These are phyloP conservation scores for Debaryomycetaceae sp. DNA, from an alignment of 1,139 yeast genomes.

Conservation along the genomic window DNA sequence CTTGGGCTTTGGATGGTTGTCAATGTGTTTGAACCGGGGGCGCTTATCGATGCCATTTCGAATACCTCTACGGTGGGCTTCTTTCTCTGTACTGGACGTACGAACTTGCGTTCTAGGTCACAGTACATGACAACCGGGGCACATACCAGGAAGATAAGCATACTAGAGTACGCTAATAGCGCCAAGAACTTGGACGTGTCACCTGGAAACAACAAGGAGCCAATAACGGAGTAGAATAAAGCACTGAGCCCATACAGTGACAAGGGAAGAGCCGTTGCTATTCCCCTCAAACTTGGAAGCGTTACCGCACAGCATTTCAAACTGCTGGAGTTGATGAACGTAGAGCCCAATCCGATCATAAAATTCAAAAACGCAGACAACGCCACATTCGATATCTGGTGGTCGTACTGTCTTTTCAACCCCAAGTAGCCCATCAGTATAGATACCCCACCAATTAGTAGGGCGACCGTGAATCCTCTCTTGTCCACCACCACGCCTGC, in stretches of 20 bases:
- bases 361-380: slow-evolving; percentile 38
- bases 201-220: slow-evolving; percentile 46
- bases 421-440: slow-evolving; percentile 46
- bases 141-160: slow-evolving; percentile 36
- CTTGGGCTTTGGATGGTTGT: neutral
- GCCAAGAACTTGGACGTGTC: slow-evolving; percentile 49
- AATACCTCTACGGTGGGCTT: slow-evolving; percentile 7
- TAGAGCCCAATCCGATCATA: slow-evolving; percentile 52
- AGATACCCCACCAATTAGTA: slow-evolving; percentile 40
- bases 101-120: slow-evolving; percentile 33
- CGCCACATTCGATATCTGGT: slow-evolving; percentile 21
- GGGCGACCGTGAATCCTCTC: slow-evolving; percentile 45
- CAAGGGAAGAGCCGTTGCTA: slow-evolving; percentile 58
- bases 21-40: neutral
- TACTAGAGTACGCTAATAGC: slow-evolving; percentile 41
- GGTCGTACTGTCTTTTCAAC: slow-evolving; percentile 44
- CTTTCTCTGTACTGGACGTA: slow-evolving; percentile 8
- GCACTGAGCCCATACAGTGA: slow-evolving; percentile 62
- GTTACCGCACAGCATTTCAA: slow-evolving; percentile 57
- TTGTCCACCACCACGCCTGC: slow-evolving; percentile 61
- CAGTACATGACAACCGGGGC: slow-evolving; percentile 47
- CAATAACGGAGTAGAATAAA: slow-evolving; percentile 49
- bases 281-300: slow-evolving; percentile 55
- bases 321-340: slow-evolving; percentile 49
- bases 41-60: slow-evolving; percentile 11